Conservation (phyloP, 2,329 filamentous ascomycete species). For the Penicillium sp. region DNA sequence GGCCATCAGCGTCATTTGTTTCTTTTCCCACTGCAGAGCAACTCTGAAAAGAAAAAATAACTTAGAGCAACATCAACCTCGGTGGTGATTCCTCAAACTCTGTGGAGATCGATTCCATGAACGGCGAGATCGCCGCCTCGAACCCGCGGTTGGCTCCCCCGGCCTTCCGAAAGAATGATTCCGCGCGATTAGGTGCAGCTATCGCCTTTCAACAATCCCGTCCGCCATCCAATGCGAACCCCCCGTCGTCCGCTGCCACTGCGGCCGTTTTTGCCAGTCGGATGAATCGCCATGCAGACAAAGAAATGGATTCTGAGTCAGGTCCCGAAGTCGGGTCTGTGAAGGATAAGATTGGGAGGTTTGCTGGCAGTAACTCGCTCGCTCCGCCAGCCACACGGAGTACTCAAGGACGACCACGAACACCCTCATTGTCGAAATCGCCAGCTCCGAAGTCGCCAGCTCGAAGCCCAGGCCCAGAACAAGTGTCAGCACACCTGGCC, state of each 20-base stretch:
- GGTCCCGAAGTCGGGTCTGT: slow-evolving; percentile 37
- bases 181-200: slow-evolving; percentile 39
- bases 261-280: slow-evolving; percentile 22
- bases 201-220: slow-evolving; percentile 34
- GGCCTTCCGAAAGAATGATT: slow-evolving; percentile 24
- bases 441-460: neutral
- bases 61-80: neutral
- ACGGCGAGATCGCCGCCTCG: slow-evolving; percentile 31
- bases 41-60: neutral
- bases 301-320: slow-evolving; percentile 21
- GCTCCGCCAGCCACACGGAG: slow-evolving; percentile 8
- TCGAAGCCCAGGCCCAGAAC: slow-evolving; percentile 24
- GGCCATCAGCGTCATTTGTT: slow-evolving; percentile 1
- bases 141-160: slow-evolving; percentile 29
- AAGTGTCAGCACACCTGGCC: slow-evolving; percentile 36
- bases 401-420: slow-evolving; percentile 12
- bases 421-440: slow-evolving; percentile 13
- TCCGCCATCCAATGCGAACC: slow-evolving; percentile 15
- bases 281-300: slow-evolving; percentile 15
- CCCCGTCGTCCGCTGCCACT: slow-evolving; percentile 16
- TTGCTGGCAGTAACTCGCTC: slow-evolving; percentile 25
- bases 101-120: slow-evolving; percentile 25
- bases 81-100: neutral
- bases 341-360: slow-evolving; percentile 39
- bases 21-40: neutral